Evolutionary conservation across 2,329 filamentous ascomycete genomes (phyloP).

Genomic region (Pseudocercospora crystallina): DNA sequence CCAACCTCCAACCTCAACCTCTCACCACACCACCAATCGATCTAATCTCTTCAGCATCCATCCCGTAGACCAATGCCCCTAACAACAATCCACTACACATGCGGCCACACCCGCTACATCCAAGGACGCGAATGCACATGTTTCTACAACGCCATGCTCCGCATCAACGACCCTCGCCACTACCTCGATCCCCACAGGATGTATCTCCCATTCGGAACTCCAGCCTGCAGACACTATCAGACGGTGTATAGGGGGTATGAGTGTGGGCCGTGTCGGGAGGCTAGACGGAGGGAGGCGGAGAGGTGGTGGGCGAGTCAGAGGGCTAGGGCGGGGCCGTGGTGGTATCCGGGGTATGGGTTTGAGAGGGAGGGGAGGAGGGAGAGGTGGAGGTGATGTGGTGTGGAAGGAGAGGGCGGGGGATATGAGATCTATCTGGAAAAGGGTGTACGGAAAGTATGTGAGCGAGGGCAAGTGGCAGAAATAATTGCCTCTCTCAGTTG

Average conservation of each 20-base stretch:
- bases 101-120: slow-evolving; percentile 24
- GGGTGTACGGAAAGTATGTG: too few relatives aligned
- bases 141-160: slow-evolving; percentile 24
- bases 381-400: too few relatives aligned
- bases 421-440: too few relatives aligned
- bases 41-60: too few relatives aligned
- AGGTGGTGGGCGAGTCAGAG: background rate
- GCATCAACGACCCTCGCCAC: slow-evolving; percentile 21
- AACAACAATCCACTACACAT: slow-evolving; percentile 26
- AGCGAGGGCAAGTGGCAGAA: too few relatives aligned
- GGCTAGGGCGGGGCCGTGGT: too few relatives aligned
- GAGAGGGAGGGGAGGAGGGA: too few relatives aligned
- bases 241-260: slow-evolving; percentile 9
- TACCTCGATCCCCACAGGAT: slow-evolving; percentile 8
- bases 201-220: slow-evolving; percentile 22
- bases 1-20: background rate
- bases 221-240: slow-evolving; percentile 18
- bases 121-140: slow-evolving; percentile 26
- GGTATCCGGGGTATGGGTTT: too few relatives aligned
- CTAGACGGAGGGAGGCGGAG: slow-evolving; percentile 10
- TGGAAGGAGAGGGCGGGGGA: too few relatives aligned
- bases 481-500: too few relatives aligned
- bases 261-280: slow-evolving; percentile 13
- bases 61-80: slow-evolving; percentile 24
- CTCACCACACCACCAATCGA: background rate